Conservation (phyloP, 257 asterid genomes). For the Solanum acaule region DNA sequence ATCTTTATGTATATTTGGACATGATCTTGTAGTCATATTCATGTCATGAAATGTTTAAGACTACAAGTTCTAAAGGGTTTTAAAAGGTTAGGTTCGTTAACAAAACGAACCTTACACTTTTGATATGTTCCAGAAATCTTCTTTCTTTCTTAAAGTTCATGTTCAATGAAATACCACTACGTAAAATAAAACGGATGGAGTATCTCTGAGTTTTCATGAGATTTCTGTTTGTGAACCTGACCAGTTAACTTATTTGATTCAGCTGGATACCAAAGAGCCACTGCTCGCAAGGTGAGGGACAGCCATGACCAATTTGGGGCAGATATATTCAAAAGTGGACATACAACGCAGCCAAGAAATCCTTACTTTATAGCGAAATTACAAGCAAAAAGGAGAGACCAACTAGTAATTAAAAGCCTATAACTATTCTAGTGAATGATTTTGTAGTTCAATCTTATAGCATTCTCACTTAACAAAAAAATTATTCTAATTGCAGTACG, state of each 20-base stretch:
- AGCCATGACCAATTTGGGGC: not conserved
- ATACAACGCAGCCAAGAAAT: not conserved
- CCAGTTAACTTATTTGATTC: not conserved
- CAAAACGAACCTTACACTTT: not conserved
- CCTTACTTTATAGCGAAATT: not conserved
- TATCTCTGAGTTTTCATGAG: not conserved
- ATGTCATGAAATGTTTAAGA: not conserved
- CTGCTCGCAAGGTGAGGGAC: not conserved
- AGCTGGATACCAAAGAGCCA: not conserved
- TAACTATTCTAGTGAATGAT: not conserved
- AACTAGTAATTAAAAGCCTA: not conserved
- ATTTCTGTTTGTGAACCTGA: not conserved
- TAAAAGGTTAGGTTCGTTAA: too few relatives aligned
- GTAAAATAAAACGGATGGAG: not conserved
- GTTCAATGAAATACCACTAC: not conserved
- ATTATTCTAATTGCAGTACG: not conserved
- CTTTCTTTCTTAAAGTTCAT: not conserved
- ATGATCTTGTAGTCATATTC: not conserved
- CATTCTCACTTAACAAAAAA: not conserved
- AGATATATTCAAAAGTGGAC: not conserved
- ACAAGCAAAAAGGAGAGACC: not conserved
- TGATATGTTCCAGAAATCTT: not conserved
- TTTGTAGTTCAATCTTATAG: not conserved
- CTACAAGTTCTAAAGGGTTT: too few relatives aligned
- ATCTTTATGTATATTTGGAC: not conserved